Percentiles rank a stretch among this genome's conserved stretches.
These are phyloP conservation scores for Suhomyces terraborum DNA, from an alignment of 1,139 yeast species.

Conservation along the genomic window DNA sequence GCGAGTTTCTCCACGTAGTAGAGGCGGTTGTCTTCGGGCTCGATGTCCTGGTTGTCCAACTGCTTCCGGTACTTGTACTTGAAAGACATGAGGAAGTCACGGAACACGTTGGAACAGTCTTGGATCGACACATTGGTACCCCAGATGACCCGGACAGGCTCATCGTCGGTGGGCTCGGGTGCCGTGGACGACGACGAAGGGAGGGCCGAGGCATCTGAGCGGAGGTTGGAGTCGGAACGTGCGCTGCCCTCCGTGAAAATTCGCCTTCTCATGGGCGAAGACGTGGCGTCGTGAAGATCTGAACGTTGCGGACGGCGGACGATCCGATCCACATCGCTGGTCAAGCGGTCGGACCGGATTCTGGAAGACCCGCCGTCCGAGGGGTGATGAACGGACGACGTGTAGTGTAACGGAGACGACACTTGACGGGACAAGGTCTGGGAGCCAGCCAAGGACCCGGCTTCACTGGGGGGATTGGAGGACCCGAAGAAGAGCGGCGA, in stretches of 20 bases:
- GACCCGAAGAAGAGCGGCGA: slow-evolving; percentile 69
- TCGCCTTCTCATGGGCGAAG: slow-evolving; percentile 46
- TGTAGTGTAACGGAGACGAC: slow-evolving; percentile 50
- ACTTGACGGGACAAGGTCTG: slow-evolving; percentile 26
- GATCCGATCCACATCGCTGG: slow-evolving; percentile 48
- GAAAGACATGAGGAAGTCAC: slow-evolving; percentile 82
- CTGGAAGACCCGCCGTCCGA: slow-evolving; percentile 33
- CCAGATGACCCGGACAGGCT: slow-evolving; percentile 92
- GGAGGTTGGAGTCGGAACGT: slow-evolving; percentile 16
- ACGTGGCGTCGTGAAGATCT: slow-evolving; percentile 44
- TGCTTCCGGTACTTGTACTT: slow-evolving; percentile 72
- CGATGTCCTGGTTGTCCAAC: slow-evolving; percentile 50
- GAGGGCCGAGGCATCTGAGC: slow-evolving; percentile 14
- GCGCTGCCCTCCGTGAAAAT: slow-evolving; percentile 29
- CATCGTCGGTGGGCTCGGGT: slow-evolving; percentile 45
- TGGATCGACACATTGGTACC: slow-evolving; percentile 95
- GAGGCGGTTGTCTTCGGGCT: slow-evolving; percentile 68
- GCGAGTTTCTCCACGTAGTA: slow-evolving; percentile 74
- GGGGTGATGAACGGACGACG: slow-evolving; percentile 43
- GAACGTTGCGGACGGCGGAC: slow-evolving; percentile 45
- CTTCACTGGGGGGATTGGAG: slow-evolving; percentile 47
- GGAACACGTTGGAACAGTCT: slow-evolving; percentile 77
- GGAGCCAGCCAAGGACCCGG: slow-evolving; percentile 20
- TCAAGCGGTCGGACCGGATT: slow-evolving; percentile 34
- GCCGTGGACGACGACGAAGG: slow-evolving; percentile 32